Evolutionary conservation across 257 asterid species (phyloP).

Genomic region (Hygrophila difformis): DNA sequence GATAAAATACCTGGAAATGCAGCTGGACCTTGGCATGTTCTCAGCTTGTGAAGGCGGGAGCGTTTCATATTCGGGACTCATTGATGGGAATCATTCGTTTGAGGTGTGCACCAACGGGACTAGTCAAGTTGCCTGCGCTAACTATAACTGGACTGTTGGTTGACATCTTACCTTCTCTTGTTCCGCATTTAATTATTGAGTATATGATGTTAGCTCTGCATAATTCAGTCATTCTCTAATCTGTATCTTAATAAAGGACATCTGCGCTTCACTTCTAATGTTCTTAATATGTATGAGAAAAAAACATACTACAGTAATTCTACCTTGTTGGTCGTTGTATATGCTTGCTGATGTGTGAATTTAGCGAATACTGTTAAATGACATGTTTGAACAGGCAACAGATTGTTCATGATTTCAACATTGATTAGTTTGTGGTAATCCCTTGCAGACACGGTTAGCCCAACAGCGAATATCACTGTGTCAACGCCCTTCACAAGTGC

Average conservation of each 20-base stretch:
- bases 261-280: too few relatives aligned
- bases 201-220: too few relatives aligned
- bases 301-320: too few relatives aligned
- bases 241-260: too few relatives aligned
- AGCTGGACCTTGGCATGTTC: constrained; percentile 54
- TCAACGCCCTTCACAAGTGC: constrained; percentile 57
- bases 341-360: too few relatives aligned
- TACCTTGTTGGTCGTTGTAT: too few relatives aligned
- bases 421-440: constrained; percentile 7
- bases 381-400: too few relatives aligned
- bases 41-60: constrained; percentile 50
- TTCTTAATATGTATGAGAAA: too few relatives aligned
- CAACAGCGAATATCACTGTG: constrained; percentile 59
- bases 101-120: constrained; percentile 56
- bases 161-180: constrained; percentile 15
- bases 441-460: constrained; percentile 68
- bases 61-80: constrained; percentile 34
- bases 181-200: background rate
- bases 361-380: too few relatives aligned
- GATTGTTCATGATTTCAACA: background rate
- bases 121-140: constrained; percentile 50
- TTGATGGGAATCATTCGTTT: constrained; percentile 70
- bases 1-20: constrained; percentile 17
- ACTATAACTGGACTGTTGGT: constrained; percentile 83
- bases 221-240: too few relatives aligned